Conservation (phyloP, 148 eudicot species). For the Rhododendron kiyosumense region DNA sequence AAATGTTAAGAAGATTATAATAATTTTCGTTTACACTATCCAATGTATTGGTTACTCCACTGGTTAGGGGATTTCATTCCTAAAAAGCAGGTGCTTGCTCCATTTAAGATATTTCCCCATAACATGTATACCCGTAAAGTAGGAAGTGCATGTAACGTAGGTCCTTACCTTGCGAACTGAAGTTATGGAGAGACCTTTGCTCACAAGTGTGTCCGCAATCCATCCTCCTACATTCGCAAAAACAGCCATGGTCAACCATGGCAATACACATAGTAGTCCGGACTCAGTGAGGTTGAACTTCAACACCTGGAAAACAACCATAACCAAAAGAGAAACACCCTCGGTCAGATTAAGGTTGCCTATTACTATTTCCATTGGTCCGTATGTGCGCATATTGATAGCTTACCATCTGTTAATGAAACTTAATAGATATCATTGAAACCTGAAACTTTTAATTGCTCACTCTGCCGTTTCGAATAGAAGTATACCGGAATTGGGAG, state of each 20-base stretch:
- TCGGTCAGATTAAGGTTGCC: conserved; percentile 15
- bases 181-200: conserved; percentile 78
- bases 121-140: background rate
- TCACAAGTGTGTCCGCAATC: conserved; percentile 94
- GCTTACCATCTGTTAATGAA: background rate
- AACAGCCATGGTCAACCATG: conserved; percentile 98
- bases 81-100: background rate
- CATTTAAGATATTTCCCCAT: background rate
- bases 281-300: conserved; percentile 95
- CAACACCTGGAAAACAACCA: conserved; percentile 59
- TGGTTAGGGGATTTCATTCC: background rate
- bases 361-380: background rate
- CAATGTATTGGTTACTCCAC: background rate
- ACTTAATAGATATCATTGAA: background rate
- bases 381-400: background rate
- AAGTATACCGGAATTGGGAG: too few species aligned
- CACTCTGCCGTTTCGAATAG: background rate
- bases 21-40: background rate
- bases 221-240: conserved; percentile 97
- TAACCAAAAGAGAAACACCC: conserved; percentile 8
- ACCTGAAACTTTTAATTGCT: background rate
- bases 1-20: background rate
- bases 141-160: background rate
- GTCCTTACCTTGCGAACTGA: conserved; percentile 81
- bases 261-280: conserved; percentile 78